Conservation (phyloP, 202 grass and related monocot genomes). For the Setaria viridis region DNA sequence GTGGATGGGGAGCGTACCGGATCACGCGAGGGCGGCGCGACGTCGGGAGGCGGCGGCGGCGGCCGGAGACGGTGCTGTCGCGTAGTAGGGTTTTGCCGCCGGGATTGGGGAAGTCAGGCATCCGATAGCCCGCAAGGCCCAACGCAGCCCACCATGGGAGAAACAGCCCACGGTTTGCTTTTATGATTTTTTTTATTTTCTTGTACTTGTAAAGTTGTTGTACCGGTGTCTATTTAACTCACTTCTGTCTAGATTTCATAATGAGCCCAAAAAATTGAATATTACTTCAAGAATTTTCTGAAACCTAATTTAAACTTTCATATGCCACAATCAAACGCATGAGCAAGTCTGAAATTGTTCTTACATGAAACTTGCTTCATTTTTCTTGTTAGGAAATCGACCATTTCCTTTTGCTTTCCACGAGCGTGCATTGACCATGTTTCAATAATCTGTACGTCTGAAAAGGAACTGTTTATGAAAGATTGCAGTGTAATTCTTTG, state of each 20-base stretch:
- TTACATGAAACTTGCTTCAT: background rate
- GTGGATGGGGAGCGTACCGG: background rate
- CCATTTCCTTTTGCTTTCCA: background rate
- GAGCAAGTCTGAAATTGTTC: background rate
- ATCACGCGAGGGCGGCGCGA: too few relatives aligned
- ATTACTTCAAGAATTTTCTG: too few relatives aligned
- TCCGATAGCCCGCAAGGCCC: background rate
- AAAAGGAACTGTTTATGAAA: background rate
- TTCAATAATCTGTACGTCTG: background rate
- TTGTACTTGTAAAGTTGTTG: background rate
- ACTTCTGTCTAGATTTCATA: background rate
- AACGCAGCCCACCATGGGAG: background rate
- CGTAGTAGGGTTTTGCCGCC: background rate
- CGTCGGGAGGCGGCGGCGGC: background rate
- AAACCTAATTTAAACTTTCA: background rate
- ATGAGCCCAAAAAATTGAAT: too few relatives aligned
- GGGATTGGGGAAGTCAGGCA: background rate
- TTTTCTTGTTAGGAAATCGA: background rate
- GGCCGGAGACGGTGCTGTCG: background rate
- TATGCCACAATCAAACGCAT: background rate
- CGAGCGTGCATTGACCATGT: slow-evolving; percentile 3
- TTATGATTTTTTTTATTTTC: background rate
- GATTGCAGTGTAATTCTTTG: background rate
- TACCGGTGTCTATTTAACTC: too few relatives aligned
- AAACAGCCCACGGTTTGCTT: background rate